Conservation (phyloP, 2,329 filamentous ascomycete species). For the Stromatinia cepivora region DNA sequence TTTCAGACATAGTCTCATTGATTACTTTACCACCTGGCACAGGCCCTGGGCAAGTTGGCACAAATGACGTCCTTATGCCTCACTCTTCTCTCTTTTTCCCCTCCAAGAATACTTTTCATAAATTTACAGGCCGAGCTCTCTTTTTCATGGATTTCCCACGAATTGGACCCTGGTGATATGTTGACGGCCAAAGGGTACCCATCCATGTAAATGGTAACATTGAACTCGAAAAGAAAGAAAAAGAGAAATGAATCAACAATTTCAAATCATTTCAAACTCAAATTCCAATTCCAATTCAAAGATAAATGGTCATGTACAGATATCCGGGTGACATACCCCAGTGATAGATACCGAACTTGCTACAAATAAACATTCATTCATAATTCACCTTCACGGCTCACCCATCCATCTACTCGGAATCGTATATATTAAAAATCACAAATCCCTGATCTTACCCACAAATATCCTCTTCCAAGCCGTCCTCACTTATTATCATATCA, state of each 20-base stretch:
- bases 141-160: not conserved
- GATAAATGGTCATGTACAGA: not conserved
- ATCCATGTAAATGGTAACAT: not conserved
- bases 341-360: not conserved
- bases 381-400: not conserved
- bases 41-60: not conserved
- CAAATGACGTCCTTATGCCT: not conserved
- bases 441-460: conserved; percentile 15
- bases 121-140: not conserved
- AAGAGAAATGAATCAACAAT: not conserved
- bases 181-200: not conserved
- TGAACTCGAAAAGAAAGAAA: not conserved
- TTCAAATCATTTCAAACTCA: not conserved
- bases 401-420: not conserved
- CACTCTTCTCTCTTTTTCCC: not conserved
- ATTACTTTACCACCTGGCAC: not conserved
- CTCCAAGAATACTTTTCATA: not conserved
- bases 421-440: not conserved
- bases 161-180: not conserved
- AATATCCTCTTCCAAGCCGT: conserved; percentile 4
- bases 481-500: not conserved
- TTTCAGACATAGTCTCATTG: not conserved
- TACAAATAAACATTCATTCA: not conserved
- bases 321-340: not conserved
- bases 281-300: not conserved